Base-by-base conservation (phyloP, 176 grass and related monocot genomes). In the Musa itinerans region DNA sequence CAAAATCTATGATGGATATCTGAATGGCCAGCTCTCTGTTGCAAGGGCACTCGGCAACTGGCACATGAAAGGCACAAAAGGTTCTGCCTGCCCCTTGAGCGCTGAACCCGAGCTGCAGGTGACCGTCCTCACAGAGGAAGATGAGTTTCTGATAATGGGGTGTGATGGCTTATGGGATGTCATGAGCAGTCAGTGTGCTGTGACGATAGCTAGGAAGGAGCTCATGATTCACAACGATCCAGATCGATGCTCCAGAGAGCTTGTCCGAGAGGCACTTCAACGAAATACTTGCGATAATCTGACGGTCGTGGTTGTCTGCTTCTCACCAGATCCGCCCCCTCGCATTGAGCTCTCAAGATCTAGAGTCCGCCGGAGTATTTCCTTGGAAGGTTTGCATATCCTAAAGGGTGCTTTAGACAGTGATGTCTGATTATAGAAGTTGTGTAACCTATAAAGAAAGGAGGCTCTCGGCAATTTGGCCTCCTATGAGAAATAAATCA, bases 81-180 rank as follows among this genome's bases (percentile, higher is more conserved):
- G 85, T 50, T 85, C 87, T 78, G 22, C 68, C 52, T 84, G 81
- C 77, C 87, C 93, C 74, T 85, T 96, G 54, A 92, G 72, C 25
- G 81, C 89, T 0, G 93, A 96, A 74, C 93, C 93, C 8, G 93
- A 96, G 72, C 81, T 96, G 81, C 87, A 82, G 80, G 87, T 92
- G 76, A 73, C 83, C 63, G 72, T 71, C 76, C 92, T 96, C 69
- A 81, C 83, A 0, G 89, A 89, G 63, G 92, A 96, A 78, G 92
- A 96, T 26, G 92, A 96, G 81, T 96, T 96, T 74, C 76, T 96
- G 73, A 88, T 96, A 88, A 80, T 96, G 29, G 92, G 85, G 27
- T 96, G 92, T 56, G 92, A 96, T 64, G 92, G 92, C 17, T 83
- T 96, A 57, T 96, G 92, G 92, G 93, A 96, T 79, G 93, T 96